Evolutionary conservation across 1,139 yeast species (phyloP), one percentile per base, ranked within the genome.

Genomic region (Barnettozyma hawaiiensis): DNA sequence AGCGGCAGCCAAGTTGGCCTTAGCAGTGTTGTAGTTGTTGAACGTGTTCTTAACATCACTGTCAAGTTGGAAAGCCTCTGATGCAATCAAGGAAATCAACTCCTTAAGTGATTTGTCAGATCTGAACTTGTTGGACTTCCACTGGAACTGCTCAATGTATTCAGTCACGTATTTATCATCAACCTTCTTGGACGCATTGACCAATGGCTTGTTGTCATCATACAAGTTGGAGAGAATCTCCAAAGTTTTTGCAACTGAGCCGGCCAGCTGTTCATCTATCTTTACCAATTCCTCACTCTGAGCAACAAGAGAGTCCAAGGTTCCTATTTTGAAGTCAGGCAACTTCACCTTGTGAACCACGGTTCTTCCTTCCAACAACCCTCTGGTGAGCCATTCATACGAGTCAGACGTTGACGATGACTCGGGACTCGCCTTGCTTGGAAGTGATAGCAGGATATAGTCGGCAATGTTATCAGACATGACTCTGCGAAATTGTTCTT

Each of bases 311-410:
- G 90, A 82, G 65, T 94, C 99, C 59, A 92, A 74, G 3, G 97
- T 90, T 28, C 97, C 97, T 52, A 92, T 86, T 65, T 92, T 94
- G 65, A 92, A 90, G 51, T 75, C 80, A n/a, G 97, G 98, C 42
- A 89, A 71, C 34, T 70, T 68, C 48, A 85, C 76, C 28, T 60
- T 54, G 24, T 61, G 54, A 3, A 66, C 57, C 27, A 54, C 59
- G 2, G 66, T 55, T 41, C 58, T 60, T 4, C 73, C 71, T 16
- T 57, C 60, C 24, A 64, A 43, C 41, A 67, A 47, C 16, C 46
- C 47, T 33, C 56, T 53, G 38, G 63, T 61, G 35, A 68, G 47
- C 76, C 75, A 61, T 37, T 60, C 54, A 49, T 64, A 59, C 47
- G 63, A 58, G 9, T 62, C 40, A 52, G 67, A 27, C 54, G 70